A percentile compares a stretch with the other conserved stretches of the same genome.
Evolutionary conservation across 768 basidiomycete species (phyloP).

Genomic region (Guyanaporus albipodus): DNA sequence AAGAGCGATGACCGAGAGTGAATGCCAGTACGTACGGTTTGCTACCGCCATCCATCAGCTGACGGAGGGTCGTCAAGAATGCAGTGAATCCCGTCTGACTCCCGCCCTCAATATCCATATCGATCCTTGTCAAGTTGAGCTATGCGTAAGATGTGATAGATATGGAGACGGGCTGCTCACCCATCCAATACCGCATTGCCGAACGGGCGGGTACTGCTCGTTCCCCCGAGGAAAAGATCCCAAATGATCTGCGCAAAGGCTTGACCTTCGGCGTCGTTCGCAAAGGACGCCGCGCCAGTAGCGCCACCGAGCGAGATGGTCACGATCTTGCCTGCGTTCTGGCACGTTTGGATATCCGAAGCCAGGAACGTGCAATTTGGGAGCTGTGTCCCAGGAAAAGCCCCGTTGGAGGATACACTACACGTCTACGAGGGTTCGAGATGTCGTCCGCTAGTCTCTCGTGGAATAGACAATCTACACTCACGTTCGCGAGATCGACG

Average conservation of each 20-base stretch:
- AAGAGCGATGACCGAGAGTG: not conserved
- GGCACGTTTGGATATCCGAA: constrained; percentile 59
- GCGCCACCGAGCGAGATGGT: constrained; percentile 63
- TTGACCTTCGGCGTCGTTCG: constrained; percentile 52
- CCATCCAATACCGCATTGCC: constrained; percentile 71
- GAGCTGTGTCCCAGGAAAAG: constrained; percentile 59
- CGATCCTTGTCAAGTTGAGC: constrained; percentile 28
- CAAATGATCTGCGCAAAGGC: constrained; percentile 66
- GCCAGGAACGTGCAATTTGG: constrained; percentile 62
- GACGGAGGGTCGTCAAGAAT: constrained; percentile 30
- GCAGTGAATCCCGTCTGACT: constrained; percentile 28
- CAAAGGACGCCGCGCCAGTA: constrained; percentile 58
- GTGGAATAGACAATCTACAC: not conserved
- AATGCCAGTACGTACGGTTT: constrained; percentile 20
- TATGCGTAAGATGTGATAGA: not conserved
- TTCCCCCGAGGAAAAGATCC: constrained; percentile 65
- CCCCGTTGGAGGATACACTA: constrained; percentile 51
- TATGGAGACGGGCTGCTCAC: constrained; percentile 36
- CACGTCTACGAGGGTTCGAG: constrained; percentile 44
- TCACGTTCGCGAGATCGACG: constrained; percentile 58
- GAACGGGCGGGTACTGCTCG: constrained; percentile 63
- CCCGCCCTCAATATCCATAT: constrained; percentile 50
- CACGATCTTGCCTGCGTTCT: constrained; percentile 59
- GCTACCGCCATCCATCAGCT: constrained; percentile 26
- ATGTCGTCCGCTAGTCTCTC: not conserved